phyloP scores from a whole-genome alignment of 306 rosid genomes.

The Gynostemma pentaphyllum region DNA sequence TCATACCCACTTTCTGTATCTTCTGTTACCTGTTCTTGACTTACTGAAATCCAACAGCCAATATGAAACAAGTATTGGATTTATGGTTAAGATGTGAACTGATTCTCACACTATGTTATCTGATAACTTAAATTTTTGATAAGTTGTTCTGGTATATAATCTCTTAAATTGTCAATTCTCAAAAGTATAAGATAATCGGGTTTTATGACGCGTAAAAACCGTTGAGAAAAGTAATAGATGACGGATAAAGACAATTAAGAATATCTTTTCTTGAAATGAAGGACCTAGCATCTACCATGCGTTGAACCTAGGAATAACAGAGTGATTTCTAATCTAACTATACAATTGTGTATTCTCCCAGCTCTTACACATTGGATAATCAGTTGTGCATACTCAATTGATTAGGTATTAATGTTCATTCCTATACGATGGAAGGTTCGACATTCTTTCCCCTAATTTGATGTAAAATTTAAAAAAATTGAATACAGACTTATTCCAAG shows the following conservation, averaged over 20 bases:
- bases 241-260: no score
- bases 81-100: not conserved
- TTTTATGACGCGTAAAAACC: no score
- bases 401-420: no score
- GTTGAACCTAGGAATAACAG: no score
- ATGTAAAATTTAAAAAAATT: no score
- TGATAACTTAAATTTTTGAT: not conserved
- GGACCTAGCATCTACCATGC: no score
- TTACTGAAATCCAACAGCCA: not conserved
- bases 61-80: not conserved
- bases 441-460: no score
- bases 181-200: not conserved
- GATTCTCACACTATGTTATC: not conserved
- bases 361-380: not conserved
- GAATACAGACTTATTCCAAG: not conserved
- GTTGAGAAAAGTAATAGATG: no score
- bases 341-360: no score
- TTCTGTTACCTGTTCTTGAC: constrained; percentile 25
- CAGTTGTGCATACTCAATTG: not conserved
- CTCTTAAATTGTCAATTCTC: not conserved
- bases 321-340: no score
- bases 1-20: constrained; percentile 46
- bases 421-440: no score
- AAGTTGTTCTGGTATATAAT: not conserved
- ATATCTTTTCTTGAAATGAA: no score